Conservation (phyloP, 768 basidiomycete genomes). For the Naganishia randhawae region DNA sequence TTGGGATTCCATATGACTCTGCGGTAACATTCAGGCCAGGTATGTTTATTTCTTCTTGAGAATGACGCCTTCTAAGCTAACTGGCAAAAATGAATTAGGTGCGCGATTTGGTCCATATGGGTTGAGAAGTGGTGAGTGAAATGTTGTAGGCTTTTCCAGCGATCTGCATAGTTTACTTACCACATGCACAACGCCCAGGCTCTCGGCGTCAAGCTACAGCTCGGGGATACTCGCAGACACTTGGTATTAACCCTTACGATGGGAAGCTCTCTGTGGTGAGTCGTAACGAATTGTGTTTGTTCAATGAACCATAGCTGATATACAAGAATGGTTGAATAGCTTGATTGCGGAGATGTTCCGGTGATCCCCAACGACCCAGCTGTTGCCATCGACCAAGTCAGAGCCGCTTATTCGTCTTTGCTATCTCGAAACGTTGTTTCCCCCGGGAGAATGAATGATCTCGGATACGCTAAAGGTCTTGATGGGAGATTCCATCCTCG, state of each 20-base stretch:
- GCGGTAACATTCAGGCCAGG: conserved; percentile 44
- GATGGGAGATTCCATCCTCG: conserved; percentile 69
- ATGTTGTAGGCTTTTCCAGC: neutral
- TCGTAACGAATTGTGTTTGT: too few relatives aligned
- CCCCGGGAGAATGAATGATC: conserved; percentile 25
- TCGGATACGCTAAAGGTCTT: conserved; percentile 37
- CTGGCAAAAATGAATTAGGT: conserved; percentile 52
- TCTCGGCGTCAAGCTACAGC: conserved; percentile 38
- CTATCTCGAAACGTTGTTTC: conserved; percentile 58
- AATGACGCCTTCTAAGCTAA: neutral
- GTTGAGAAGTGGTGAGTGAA: conserved; percentile 58
- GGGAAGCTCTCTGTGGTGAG: conserved; percentile 37
- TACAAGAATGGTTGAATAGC: conserved; percentile 39
- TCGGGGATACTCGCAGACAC: conserved; percentile 34
- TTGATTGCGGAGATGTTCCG: conserved; percentile 87
- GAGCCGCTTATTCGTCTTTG: conserved; percentile 75
- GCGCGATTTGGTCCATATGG: conserved; percentile 84
- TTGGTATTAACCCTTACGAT: conserved; percentile 43
- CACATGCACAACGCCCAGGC: conserved; percentile 26
- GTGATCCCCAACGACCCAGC: conserved; percentile 75
- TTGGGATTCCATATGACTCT: conserved; percentile 54
- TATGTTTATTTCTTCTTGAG: neutral
- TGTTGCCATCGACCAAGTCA: conserved; percentile 78
- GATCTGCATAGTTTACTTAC: neutral
- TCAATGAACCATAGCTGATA: too few relatives aligned